These are phyloP conservation scores for Exophiala mesophila DNA, from an alignment of 2,329 filamentous ascomycete species.

Conservation along the genomic window DNA sequence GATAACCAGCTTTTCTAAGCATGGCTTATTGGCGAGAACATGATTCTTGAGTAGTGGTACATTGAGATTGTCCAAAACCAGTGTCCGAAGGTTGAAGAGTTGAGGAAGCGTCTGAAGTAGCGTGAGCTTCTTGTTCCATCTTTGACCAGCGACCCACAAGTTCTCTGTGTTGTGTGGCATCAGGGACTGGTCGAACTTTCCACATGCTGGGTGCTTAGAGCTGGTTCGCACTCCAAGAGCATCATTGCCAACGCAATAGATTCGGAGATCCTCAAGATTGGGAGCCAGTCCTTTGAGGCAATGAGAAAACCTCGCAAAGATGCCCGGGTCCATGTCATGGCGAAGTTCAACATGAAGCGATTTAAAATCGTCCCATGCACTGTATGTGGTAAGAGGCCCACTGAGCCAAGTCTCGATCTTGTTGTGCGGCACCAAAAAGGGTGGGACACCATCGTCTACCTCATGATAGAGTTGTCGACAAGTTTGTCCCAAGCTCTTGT, in stretches of 20 bases:
- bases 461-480: slow-evolving; percentile 18
- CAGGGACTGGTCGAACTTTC: slow-evolving; percentile 11
- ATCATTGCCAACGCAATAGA: slow-evolving; percentile 20
- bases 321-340: slow-evolving; percentile 5
- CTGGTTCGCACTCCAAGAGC: slow-evolving; percentile 11
- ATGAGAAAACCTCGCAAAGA: slow-evolving; percentile 8
- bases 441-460: not conserved
- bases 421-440: slow-evolving; percentile 9
- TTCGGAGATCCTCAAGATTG: slow-evolving; percentile 18
- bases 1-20: slow-evolving; percentile 14
- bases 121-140: slow-evolving; percentile 4
- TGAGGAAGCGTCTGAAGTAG: slow-evolving; percentile 10
- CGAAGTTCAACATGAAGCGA: slow-evolving; percentile 17
- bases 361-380: slow-evolving; percentile 4
- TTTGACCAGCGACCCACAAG: slow-evolving; percentile 13
- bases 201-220: slow-evolving; percentile 8
- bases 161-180: not conserved
- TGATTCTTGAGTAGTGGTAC: slow-evolving; percentile 14
- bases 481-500: slow-evolving; percentile 8
- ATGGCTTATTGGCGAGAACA: slow-evolving; percentile 19
- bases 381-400: not conserved
- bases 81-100: slow-evolving; percentile 12
- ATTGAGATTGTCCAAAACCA: slow-evolving; percentile 22
- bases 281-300: slow-evolving; percentile 4
- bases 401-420: slow-evolving; percentile 6